Evolutionary conservation across 2,329 filamentous ascomycete genomes (phyloP).

Genomic region (Venturia asperata): DNA sequence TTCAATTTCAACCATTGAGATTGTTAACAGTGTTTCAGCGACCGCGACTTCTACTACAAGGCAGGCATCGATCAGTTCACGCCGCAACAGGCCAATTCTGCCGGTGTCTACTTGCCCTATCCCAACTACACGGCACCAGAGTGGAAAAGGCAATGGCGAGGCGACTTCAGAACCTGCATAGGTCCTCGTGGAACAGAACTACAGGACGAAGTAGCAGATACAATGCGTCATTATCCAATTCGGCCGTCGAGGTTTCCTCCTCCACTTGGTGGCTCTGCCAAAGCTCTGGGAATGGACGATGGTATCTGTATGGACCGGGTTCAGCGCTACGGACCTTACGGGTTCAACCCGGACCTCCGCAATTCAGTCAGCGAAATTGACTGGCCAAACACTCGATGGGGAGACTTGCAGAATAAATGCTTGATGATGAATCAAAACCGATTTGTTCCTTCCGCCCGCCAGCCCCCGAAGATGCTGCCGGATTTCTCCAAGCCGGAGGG

Average conservation of each 20-base stretch:
- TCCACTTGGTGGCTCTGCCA: constrained; percentile 57
- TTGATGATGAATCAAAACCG: constrained; percentile 58
- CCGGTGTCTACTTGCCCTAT: constrained; percentile 58
- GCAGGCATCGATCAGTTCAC: constrained; percentile 21
- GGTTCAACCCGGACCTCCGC: constrained; percentile 40
- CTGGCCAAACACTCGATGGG: constrained; percentile 65
- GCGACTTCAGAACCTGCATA: constrained; percentile 55
- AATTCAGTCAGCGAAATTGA: constrained; percentile 45
- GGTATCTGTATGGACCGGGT: constrained; percentile 57
- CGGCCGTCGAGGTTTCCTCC: constrained; percentile 52
- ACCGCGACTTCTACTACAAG: constrained; percentile 36
- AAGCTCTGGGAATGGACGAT: constrained; percentile 53
- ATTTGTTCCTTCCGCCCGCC: constrained; percentile 41
- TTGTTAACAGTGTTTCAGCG: constrained; percentile 24
- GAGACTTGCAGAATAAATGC: constrained; percentile 60
- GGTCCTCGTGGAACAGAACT: constrained; percentile 49
- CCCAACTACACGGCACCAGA: constrained; percentile 58
- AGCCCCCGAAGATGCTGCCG: not conserved
- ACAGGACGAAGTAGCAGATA: constrained; percentile 53
- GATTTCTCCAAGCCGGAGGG: constrained; percentile 18
- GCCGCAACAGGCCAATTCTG: constrained; percentile 36
- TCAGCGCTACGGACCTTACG: constrained; percentile 47
- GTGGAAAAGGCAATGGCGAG: constrained; percentile 53
- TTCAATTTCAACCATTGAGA: not conserved
- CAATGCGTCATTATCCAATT: constrained; percentile 55